phyloP scores from a whole-genome alignment of 192 early-diverging fungal species.

The Backusella tarrabulga region DNA sequence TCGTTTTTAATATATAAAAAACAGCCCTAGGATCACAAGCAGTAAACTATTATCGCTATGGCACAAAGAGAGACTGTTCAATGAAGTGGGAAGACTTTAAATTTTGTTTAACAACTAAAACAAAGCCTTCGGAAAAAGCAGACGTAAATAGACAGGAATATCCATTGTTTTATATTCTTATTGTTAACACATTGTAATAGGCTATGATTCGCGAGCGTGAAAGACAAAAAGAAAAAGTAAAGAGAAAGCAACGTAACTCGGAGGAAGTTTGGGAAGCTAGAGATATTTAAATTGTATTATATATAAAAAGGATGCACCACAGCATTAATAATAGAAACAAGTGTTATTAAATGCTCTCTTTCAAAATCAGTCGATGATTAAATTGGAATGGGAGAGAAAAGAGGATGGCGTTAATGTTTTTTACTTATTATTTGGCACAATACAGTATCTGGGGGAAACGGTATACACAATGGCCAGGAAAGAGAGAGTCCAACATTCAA shows the following conservation, averaged over 20 bases:
- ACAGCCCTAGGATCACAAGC: conserved; percentile 46
- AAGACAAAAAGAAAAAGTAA: conserved; percentile 11
- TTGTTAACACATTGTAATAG: not conserved
- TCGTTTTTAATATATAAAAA: not conserved
- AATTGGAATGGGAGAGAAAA: no score
- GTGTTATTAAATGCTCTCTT: no score
- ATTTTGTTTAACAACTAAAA: conserved; percentile 46
- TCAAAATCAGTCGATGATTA: no score
- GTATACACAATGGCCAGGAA: not conserved
- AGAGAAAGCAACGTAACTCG: conserved; percentile 28
- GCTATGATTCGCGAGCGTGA: conserved; percentile 18
- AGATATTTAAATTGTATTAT: conserved; percentile 7
- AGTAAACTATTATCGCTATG: conserved; percentile 48
- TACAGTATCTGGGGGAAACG: no score
- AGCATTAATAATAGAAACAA: no score
- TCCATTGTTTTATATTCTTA: not conserved
- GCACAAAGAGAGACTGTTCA: conserved; percentile 42
- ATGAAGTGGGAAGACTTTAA: conserved; percentile 43
- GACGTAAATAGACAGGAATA: conserved; percentile 27
- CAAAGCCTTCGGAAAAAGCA: conserved; percentile 39
- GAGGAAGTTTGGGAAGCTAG: conserved; percentile 45
- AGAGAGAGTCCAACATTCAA: not conserved
- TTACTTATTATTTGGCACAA: no score
- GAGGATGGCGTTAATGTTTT: no score
- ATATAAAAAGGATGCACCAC: no score